phyloP scores from a whole-genome alignment of 108 stramenopile species.

The Cyclotella choctawhatcheeana region DNA sequence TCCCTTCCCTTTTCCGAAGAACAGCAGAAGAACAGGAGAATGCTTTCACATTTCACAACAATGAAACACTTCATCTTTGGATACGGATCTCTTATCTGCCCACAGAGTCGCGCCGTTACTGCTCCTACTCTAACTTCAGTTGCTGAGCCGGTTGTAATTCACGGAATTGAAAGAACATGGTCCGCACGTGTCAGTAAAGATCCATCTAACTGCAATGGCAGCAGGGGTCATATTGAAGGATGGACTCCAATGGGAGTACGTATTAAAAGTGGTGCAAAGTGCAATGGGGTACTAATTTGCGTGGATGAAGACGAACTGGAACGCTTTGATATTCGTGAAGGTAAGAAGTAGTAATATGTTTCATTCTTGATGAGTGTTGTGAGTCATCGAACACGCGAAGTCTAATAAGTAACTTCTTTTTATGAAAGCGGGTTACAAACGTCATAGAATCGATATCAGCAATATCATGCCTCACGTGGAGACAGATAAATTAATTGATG shows the following conservation, averaged over 20 bases:
- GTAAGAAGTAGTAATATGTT: too few relatives aligned
- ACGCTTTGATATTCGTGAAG: slow-evolving; percentile 69
- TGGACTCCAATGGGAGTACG: slow-evolving; percentile 71
- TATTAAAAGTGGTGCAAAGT: slow-evolving; percentile 43
- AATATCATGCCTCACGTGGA: slow-evolving; percentile 42
- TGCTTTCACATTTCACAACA: background rate
- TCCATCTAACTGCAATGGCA: background rate
- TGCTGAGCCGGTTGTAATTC: slow-evolving; percentile 58
- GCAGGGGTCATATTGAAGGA: slow-evolving; percentile 21
- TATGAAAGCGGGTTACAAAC: slow-evolving; percentile 62
- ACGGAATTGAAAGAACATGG: slow-evolving; percentile 65
- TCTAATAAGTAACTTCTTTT: too few relatives aligned
- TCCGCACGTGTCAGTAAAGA: slow-evolving; percentile 42
- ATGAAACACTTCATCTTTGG: slow-evolving; percentile 71
- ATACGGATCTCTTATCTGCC: slow-evolving; percentile 77
- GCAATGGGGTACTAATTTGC: slow-evolving; percentile 66
- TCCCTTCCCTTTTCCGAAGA: too few relatives aligned
- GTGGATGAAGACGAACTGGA: slow-evolving; percentile 57
- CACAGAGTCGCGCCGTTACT: slow-evolving; percentile 59
- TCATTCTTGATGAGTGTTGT: too few relatives aligned
- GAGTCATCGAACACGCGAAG: too few relatives aligned
- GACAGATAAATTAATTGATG: slow-evolving; percentile 3
- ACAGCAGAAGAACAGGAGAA: background rate
- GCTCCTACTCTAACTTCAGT: slow-evolving; percentile 50
- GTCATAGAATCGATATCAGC: slow-evolving; percentile 48